Evolutionary conservation across 2,329 filamentous ascomycete species (phyloP).

Genomic region (Ceratocystis harringtonii): DNA sequence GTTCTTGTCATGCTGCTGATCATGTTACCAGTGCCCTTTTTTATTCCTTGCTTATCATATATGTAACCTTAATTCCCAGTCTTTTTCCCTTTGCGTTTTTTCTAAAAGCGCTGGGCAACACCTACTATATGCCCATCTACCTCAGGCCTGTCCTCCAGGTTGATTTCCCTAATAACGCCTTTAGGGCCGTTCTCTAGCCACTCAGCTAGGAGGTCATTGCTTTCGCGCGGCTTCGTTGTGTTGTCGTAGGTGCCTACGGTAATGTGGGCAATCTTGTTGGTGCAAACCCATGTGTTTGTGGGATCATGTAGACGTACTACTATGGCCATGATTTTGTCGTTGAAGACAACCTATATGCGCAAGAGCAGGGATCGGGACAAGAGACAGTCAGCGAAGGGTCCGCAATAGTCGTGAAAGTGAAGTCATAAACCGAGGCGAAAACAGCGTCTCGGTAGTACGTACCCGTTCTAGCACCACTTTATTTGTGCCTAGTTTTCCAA

Average conservation of each 20-base stretch:
- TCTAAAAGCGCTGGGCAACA: slow-evolving; percentile 22
- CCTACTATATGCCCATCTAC: slow-evolving; percentile 34
- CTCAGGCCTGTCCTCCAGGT: slow-evolving; percentile 35
- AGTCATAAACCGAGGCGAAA: background rate
- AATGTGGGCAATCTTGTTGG: slow-evolving; percentile 70
- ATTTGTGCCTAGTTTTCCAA: slow-evolving; percentile 41
- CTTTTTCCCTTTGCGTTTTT: background rate
- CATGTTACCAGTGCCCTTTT: background rate
- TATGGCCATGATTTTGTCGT: slow-evolving; percentile 79
- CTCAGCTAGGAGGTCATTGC: slow-evolving; percentile 63
- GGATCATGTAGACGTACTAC: slow-evolving; percentile 58
- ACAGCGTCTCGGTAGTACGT: slow-evolving; percentile 19
- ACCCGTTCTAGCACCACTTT: slow-evolving; percentile 48
- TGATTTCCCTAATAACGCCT: slow-evolving; percentile 32
- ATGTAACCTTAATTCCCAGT: background rate
- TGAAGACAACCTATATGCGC: slow-evolving; percentile 59
- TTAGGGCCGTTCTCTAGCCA: slow-evolving; percentile 51
- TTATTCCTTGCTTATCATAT: background rate
- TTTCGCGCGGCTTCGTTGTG: slow-evolving; percentile 79
- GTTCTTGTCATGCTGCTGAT: background rate
- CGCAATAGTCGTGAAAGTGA: background rate
- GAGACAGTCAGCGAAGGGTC: background rate
- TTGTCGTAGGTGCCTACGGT: slow-evolving; percentile 69
- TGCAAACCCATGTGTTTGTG: slow-evolving; percentile 46
- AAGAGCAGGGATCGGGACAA: slow-evolving; percentile 26